Base-by-base conservation (phyloP, 2,329 filamentous ascomycete genomes). In the Ceratocystis papillata region DNA sequence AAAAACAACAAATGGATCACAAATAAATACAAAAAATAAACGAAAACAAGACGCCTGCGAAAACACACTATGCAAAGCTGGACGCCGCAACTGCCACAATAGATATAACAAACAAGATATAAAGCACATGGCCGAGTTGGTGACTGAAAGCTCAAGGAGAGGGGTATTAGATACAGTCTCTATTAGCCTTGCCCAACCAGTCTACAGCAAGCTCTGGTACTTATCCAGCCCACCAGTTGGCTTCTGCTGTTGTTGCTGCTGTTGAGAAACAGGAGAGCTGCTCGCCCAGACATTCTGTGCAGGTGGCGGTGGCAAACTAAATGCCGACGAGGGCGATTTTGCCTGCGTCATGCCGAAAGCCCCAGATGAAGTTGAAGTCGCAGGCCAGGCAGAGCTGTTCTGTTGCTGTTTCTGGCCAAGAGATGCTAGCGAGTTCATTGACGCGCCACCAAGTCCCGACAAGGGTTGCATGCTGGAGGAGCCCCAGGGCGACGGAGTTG, bases 181-280 rank as follows among this genome's bases (percentile, higher is more conserved):
- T 5, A 12, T 15, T n/a, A 17, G n/a, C 50, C 53, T 17, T 17
- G 53, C 53, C 28, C 28, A 15, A n/a, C 2, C 10, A 30, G 22
- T 15, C 71, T 76, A 87, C 70, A 88, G 74, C 70, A 88, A 73
- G 75, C 86, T 88, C 73, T 86, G 81, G 69, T 87, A 88, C 75
- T 85, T 86, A 74, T 87, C 84, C 75, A 88, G 76, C 0, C 85
- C 84, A 4, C 80, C 79, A 70, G 79, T 80, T 67, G 74, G 75
- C 66, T 75, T 73, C 55, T 67, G 68, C 37, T 70, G 68, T 8
- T 20, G 65, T 71, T 70, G 68, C 50, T 65, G 63, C 73, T 62
- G 70, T 70, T 70, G 71, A 33, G 67, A 71, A 72, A 70, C 73
- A 59, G 65, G 71, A 71, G 66, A 71, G 63, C 70, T 66, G 30